Evolutionary conservation across 2,329 filamentous ascomycete species (phyloP).

Genomic region (Dactylellina sp.): DNA sequence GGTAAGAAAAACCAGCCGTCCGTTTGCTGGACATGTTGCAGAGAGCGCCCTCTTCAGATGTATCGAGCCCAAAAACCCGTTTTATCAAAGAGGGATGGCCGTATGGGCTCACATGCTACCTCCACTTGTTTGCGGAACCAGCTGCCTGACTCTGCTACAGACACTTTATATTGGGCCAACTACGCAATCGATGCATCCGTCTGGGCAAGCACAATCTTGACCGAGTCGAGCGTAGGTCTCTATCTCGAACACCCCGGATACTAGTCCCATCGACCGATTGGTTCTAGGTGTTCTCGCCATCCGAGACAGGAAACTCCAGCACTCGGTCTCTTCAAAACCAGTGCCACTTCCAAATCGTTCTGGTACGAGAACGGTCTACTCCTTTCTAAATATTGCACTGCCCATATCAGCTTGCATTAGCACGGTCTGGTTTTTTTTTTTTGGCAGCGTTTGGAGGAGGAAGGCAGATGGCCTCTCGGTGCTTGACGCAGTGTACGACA

Average conservation of each 20-base stretch:
- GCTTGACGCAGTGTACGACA: conserved; percentile 56
- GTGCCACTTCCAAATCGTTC: conserved; percentile 41
- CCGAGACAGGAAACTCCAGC: conserved; percentile 39
- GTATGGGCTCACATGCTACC: conserved; percentile 17
- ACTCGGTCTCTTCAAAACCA: conserved; percentile 44
- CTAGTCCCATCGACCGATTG: conserved; percentile 20
- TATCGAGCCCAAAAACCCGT: conserved; percentile 23
- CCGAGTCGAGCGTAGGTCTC: conserved; percentile 28
- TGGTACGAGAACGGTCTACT: conserved; percentile 30
- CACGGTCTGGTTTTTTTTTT: conserved; percentile 14
- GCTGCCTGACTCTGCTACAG: conserved; percentile 31
- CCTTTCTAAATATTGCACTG: conserved; percentile 52
- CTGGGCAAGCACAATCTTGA: conserved; percentile 20
- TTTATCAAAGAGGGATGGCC: conserved; percentile 37
- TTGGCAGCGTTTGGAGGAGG: conserved; percentile 43
- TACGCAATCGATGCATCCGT: conserved; percentile 39
- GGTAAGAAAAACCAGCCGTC: conserved; percentile 7
- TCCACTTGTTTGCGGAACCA: conserved; percentile 38
- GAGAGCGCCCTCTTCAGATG: conserved; percentile 37
- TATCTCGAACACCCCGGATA: conserved; percentile 50
- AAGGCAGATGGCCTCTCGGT: conserved; percentile 48
- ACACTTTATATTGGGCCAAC: conserved; percentile 47
- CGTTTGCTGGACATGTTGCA: conserved; percentile 9
- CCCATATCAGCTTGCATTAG: conserved; percentile 37
- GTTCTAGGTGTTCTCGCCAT: conserved; percentile 29